Base-by-base conservation (phyloP, 73 alveolate genomes). In the Paramecium tetraurelia region DNA sequence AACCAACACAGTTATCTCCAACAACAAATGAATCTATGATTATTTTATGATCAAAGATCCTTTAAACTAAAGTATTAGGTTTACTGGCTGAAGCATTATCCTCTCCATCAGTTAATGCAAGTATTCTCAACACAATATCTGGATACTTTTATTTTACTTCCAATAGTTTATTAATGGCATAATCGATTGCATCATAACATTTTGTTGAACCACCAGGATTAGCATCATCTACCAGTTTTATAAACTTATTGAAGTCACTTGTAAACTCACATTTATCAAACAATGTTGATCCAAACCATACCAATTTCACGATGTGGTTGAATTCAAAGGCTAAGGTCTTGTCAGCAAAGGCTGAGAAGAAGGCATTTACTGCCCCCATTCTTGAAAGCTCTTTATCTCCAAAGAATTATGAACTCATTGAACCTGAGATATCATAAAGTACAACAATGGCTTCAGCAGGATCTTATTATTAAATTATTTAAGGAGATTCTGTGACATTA, bases 371-470 rank as follows among this genome's bases (percentile, higher is more conserved):
- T 36, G 94, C 93, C 1, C 93, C 96, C 38, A 93, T 92, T 84
- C 96, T 93, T 27, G 96, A 48, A 11, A 86, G 72, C n/a, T 70
- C 94, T 43, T 58, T 77, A 59, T 85, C 94, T 41, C 76, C 89
- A 44, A 59, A 63, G 59, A 89, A 89, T 7, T 33, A 68, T 22
- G 94, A 41, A 21, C 90, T 59, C 96, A 93, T 93, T 21, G 96
- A 93, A 12, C 96, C 96, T n/a, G 90, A 53, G 5, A 70, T 69
- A 53, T 93, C 96, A 93, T 86, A 93, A 24, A 93, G 24, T 5
- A 93, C 94, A 20, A 93, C 95, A 12, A 93, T 88, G 16, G 95
- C 95, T 53, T 93, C 96, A 7, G 59, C 95, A 41, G 96, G 96
- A 53, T 69, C 94, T 70, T 38, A 76, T 89, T 38, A 29, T 35